phyloP scores from a whole-genome alignment of 2,329 filamentous ascomycete species.

The Penicillium sp. region DNA sequence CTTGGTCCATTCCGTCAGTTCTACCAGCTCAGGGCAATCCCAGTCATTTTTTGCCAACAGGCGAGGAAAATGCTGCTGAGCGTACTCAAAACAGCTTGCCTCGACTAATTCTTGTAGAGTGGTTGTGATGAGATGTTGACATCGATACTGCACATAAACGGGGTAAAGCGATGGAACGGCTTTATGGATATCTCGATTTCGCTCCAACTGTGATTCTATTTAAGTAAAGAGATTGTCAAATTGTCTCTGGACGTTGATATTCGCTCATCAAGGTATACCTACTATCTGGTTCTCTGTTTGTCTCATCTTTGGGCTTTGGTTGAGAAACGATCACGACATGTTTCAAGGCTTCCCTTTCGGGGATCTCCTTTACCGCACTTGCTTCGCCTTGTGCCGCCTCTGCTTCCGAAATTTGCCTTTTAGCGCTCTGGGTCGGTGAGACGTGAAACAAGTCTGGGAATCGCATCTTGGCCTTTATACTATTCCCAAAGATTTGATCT shows the following conservation, averaged over 20 bases:
- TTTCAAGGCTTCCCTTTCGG: background rate
- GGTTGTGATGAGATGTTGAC: background rate
- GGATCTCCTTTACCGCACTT: background rate
- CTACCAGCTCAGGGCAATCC: background rate
- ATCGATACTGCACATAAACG: background rate
- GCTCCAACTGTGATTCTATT: background rate
- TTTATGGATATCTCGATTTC: background rate
- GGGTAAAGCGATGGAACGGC: background rate
- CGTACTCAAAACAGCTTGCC: background rate
- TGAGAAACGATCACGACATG: background rate
- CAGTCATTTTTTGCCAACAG: background rate
- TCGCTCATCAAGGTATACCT: no score
- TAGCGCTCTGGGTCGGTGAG: background rate
- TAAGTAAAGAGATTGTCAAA: background rate
- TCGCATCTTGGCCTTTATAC: background rate
- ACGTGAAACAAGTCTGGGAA: background rate
- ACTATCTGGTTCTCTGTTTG: no score
- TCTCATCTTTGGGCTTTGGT: background rate
- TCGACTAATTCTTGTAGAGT: background rate
- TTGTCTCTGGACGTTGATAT: background rate
- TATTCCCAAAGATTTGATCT: background rate
- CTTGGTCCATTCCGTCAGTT: background rate
- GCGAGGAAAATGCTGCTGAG: background rate
- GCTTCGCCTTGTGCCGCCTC: background rate
- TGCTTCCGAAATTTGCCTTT: background rate